These are phyloP conservation scores for Pyrrhoderma noxium DNA, from an alignment of 1,284 basidiomycete genomes.

Conservation along the genomic window DNA sequence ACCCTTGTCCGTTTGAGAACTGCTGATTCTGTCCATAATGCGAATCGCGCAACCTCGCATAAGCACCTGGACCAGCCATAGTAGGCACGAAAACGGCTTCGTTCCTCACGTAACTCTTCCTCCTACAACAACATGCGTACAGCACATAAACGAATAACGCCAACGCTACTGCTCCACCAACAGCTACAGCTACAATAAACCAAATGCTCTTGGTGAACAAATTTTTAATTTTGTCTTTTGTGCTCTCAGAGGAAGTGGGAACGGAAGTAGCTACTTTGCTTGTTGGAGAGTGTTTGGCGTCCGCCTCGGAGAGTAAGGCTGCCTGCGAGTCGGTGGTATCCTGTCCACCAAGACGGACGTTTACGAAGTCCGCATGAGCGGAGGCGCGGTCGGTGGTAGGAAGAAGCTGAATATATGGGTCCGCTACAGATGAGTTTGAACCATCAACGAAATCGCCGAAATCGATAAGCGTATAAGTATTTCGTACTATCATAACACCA, in stretches of 20 bases:
- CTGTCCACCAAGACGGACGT: slow-evolving; percentile 16
- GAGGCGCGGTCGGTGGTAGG: slow-evolving; percentile 17
- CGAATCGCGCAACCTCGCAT: not conserved
- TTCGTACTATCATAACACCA: slow-evolving; percentile 16
- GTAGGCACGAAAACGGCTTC: slow-evolving; percentile 13
- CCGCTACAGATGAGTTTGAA: slow-evolving; percentile 18
- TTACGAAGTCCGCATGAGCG: slow-evolving; percentile 23
- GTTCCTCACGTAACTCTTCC: slow-evolving; percentile 14
- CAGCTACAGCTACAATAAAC: slow-evolving; percentile 14
- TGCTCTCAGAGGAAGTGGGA: too few species aligned
- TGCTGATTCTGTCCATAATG: not conserved
- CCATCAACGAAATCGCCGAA: slow-evolving; percentile 25
- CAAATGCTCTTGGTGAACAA: slow-evolving; percentile 6
- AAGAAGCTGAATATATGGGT: slow-evolving; percentile 23
- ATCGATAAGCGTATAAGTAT: slow-evolving; percentile 21
- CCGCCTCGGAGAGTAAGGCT: slow-evolving; percentile 17
- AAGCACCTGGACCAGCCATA: slow-evolving; percentile 13
- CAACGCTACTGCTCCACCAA: slow-evolving; percentile 7
- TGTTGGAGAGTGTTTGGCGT: slow-evolving; percentile 14
- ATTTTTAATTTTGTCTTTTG: slow-evolving; percentile 5
- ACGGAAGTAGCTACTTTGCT: slow-evolving; percentile 4
- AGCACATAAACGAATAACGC: slow-evolving; percentile 1
- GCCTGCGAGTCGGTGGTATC: slow-evolving; percentile 20
- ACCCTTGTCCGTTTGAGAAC: not conserved
- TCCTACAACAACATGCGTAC: slow-evolving; percentile 2